Conservation (phyloP, 2,329 filamentous ascomycete genomes). For the Daldinia sp. region DNA sequence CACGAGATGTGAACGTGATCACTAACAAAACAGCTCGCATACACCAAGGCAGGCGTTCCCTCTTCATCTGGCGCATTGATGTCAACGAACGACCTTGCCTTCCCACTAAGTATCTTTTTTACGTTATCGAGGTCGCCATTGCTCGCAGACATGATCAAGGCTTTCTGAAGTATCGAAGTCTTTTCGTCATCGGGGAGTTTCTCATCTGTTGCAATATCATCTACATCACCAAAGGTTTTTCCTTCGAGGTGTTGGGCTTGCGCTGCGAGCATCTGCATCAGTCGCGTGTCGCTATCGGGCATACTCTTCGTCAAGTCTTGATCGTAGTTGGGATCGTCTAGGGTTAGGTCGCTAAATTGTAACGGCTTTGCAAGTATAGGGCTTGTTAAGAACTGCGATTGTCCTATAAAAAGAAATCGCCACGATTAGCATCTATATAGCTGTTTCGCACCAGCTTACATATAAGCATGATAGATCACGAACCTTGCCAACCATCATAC, state of each 20-base stretch:
- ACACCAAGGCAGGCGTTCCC: conserved; percentile 95
- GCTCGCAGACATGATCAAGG: conserved; percentile 93
- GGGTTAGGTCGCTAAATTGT: conserved; percentile 82
- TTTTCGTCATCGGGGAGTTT: conserved; percentile 82
- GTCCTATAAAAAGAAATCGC: conserved; percentile 67
- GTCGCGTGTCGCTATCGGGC: conserved; percentile 82
- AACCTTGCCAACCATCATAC: conserved; percentile 98
- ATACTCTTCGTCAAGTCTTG: conserved; percentile 70
- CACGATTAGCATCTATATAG: conserved; percentile 33
- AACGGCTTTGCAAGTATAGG: conserved; percentile 87
- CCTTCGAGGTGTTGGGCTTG: conserved; percentile 88
- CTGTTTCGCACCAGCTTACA: background rate
- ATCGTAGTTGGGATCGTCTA: conserved; percentile 82
- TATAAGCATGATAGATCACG: conserved; percentile 48
- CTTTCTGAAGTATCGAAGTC: conserved; percentile 83
- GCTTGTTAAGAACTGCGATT: conserved; percentile 93
- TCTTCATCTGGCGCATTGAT: conserved; percentile 92
- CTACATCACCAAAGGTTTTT: conserved; percentile 80
- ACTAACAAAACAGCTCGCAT: conserved; percentile 95
- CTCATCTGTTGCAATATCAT: conserved; percentile 79
- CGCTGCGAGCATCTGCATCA: conserved; percentile 96
- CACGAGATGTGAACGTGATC: conserved; percentile 21
- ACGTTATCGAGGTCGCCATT: conserved; percentile 92
- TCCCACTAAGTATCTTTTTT: conserved; percentile 78
- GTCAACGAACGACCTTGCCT: conserved; percentile 81